These are phyloP conservation scores for Orbilia oligospora DNA, from an alignment of 2,329 filamentous ascomycete genomes.

Conservation along the genomic window DNA sequence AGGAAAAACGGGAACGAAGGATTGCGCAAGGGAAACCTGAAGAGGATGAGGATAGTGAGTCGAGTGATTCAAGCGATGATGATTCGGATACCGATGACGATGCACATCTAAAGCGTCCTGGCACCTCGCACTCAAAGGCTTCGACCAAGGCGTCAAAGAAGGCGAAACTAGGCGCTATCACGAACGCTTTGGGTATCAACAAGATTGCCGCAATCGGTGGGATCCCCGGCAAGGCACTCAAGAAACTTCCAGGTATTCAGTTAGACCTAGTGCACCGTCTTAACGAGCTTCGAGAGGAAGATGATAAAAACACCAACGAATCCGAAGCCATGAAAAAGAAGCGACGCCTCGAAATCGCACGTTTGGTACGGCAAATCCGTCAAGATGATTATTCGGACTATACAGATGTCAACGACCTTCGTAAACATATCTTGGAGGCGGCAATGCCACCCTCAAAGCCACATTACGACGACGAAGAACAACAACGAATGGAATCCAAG, in stretches of 20 bases:
- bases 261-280: slow-evolving; percentile 50
- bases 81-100: slow-evolving; percentile 37
- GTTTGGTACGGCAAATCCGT: slow-evolving; percentile 65
- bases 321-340: slow-evolving; percentile 42
- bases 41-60: slow-evolving; percentile 20
- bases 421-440: slow-evolving; percentile 72
- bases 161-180: slow-evolving; percentile 49
- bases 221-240: slow-evolving; percentile 41
- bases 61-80: slow-evolving; percentile 34
- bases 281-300: slow-evolving; percentile 45
- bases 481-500: slow-evolving; percentile 75
- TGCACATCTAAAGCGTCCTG: slow-evolving; percentile 32
- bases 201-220: slow-evolving; percentile 54
- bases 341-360: slow-evolving; percentile 44
- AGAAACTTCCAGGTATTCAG: slow-evolving; percentile 50
- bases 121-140: slow-evolving; percentile 52
- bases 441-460: slow-evolving; percentile 71
- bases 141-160: slow-evolving; percentile 56
- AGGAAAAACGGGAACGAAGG: slow-evolving; percentile 11
- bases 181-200: slow-evolving; percentile 51
- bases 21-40: slow-evolving; percentile 8
- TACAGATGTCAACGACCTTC: slow-evolving; percentile 70
- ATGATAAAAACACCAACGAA: slow-evolving; percentile 27
- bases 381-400: slow-evolving; percentile 68
- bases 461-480: slow-evolving; percentile 68